Evolutionary conservation across 306 rosid genomes (phyloP).

Genomic region (Quercus wislizeni): DNA sequence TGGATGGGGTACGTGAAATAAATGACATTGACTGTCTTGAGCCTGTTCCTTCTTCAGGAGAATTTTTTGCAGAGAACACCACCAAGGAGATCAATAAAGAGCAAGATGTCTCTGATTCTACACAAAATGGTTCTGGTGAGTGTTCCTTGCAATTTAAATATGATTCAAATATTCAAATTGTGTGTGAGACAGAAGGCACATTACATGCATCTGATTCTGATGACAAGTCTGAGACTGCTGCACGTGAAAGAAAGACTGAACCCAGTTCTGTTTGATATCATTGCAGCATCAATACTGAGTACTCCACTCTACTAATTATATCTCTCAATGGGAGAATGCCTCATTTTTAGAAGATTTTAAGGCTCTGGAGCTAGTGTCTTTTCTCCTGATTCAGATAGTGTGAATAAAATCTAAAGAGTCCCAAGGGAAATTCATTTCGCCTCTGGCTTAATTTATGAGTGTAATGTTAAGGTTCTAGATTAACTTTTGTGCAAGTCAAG

Average conservation of each 20-base stretch:
- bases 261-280: slow-evolving; percentile 28
- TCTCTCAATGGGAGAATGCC: slow-evolving; percentile 26
- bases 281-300: slow-evolving; percentile 17
- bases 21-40: slow-evolving; percentile 19
- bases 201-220: slow-evolving; percentile 24
- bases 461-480: slow-evolving; percentile 19
- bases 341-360: slow-evolving; percentile 38
- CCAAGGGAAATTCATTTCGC: slow-evolving; percentile 27
- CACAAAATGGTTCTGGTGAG: slow-evolving; percentile 27
- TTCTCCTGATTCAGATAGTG: slow-evolving; percentile 28
- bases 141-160: slow-evolving; percentile 30
- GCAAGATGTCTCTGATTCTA: slow-evolving; percentile 28
- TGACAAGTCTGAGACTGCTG: slow-evolving; percentile 35
- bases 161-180: slow-evolving; percentile 33
- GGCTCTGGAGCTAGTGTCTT: slow-evolving; percentile 35
- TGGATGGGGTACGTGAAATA: slow-evolving; percentile 30
- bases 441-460: slow-evolving; percentile 28
- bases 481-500: slow-evolving; percentile 23
- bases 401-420: slow-evolving; percentile 37
- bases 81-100: slow-evolving; percentile 27
- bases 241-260: slow-evolving; percentile 27
- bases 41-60: slow-evolving; percentile 33
- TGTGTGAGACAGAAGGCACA: slow-evolving; percentile 12
- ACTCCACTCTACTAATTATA: slow-evolving; percentile 7
- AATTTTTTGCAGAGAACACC: slow-evolving; percentile 23